Evolutionary conservation across 2,329 filamentous ascomycete species (phyloP).

Genomic region (Venturia effusa): DNA sequence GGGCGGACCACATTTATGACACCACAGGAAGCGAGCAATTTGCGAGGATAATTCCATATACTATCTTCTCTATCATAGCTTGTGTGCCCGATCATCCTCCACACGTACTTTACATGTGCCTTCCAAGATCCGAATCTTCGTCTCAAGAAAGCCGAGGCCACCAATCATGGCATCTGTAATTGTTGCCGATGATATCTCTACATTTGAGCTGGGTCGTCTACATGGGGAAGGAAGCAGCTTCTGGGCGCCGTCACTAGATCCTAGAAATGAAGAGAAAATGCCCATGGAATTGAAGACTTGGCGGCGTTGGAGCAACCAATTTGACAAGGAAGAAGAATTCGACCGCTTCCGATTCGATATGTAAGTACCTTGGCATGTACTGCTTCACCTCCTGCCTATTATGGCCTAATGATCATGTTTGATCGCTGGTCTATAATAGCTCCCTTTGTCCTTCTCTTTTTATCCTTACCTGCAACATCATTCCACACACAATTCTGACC

Average conservation of each 20-base stretch:
- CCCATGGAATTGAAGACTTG: conserved; percentile 3
- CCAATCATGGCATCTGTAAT: conserved; percentile 4
- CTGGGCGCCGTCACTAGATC: conserved; percentile 5
- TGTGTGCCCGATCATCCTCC: background rate
- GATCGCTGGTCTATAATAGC: background rate
- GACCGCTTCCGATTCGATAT: background rate
- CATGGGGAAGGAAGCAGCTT: background rate
- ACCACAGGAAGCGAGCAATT: background rate
- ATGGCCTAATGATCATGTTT: background rate
- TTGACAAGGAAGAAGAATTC: conserved; percentile 7
- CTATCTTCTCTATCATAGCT: background rate
- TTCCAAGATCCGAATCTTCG: background rate
- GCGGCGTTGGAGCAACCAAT: conserved; percentile 9
- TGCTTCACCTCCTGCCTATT: background rate
- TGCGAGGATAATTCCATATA: background rate
- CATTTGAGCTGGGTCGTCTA: background rate
- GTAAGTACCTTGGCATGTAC: conserved; percentile 4
- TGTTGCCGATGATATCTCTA: background rate
- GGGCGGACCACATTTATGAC: background rate
- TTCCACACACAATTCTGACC: background rate
- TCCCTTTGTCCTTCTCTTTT: background rate
- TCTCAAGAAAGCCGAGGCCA: background rate
- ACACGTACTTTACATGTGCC: background rate
- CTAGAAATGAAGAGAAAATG: conserved; percentile 3
- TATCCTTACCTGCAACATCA: background rate